Conservation (phyloP, 2,329 filamentous ascomycete genomes). For the Botrytis aclada region DNA sequence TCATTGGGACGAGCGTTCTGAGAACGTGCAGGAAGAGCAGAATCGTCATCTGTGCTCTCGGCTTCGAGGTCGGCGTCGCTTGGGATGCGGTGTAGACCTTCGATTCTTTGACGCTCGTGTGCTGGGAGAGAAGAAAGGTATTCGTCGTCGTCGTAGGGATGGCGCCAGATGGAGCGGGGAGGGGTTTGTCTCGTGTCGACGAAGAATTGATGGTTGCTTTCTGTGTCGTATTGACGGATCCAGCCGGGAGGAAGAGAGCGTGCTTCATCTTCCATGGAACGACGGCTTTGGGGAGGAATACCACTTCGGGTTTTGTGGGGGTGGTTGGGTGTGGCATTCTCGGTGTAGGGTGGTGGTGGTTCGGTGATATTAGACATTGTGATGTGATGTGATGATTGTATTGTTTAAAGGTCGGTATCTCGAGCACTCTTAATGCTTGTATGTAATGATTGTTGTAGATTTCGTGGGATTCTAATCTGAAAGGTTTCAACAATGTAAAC, state of each 20-base stretch:
- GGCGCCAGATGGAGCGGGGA: slow-evolving; percentile 58
- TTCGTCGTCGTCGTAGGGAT: slow-evolving; percentile 57
- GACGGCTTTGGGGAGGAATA: slow-evolving; percentile 50
- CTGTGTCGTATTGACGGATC: slow-evolving; percentile 54
- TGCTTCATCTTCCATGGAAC: slow-evolving; percentile 61
- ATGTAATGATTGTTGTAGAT: neutral
- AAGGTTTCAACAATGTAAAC: neutral
- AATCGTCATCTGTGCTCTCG: slow-evolving; percentile 47
- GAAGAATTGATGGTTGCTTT: slow-evolving; percentile 58
- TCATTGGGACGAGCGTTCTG: slow-evolving; percentile 34
- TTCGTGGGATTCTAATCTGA: neutral
- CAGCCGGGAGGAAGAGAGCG: slow-evolving; percentile 54
- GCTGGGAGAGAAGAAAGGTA: slow-evolving; percentile 49
- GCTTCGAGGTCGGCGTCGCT: slow-evolving; percentile 43
- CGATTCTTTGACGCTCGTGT: slow-evolving; percentile 49
- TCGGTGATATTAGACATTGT: slow-evolving; percentile 20
- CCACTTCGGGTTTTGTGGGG: slow-evolving; percentile 45
- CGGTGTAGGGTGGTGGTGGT: slow-evolving; percentile 41
- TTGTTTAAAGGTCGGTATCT: neutral
- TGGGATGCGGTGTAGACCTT: slow-evolving; percentile 38
- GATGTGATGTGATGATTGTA: neutral
- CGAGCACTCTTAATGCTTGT: neutral
- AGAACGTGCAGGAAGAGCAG: neutral
- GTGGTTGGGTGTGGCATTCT: slow-evolving; percentile 33
- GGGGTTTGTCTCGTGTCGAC: slow-evolving; percentile 55